Conservation (phyloP, 257 asterid genomes). For the Linderniella brevidens region DNA sequence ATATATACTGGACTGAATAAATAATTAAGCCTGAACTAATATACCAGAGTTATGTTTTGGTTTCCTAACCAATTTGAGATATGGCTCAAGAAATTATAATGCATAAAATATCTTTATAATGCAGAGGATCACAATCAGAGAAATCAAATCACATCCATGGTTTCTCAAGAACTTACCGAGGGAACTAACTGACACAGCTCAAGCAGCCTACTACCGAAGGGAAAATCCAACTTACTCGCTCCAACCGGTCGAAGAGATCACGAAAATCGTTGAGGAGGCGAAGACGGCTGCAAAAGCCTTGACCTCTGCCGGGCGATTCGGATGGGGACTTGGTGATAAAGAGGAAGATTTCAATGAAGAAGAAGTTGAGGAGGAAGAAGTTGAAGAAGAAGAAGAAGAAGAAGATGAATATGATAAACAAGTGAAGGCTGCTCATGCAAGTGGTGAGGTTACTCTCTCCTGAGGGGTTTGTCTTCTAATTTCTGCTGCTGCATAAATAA, state of each 20-base stretch:
- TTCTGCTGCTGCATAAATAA: too few relatives aligned
- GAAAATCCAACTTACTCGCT: constrained; percentile 55
- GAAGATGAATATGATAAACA: constrained; percentile 71
- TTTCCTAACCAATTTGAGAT: too few relatives aligned
- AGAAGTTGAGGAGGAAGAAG: constrained; percentile 33
- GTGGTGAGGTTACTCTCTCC: constrained; percentile 45
- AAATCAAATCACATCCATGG: constrained; percentile 71
- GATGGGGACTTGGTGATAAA: constrained; percentile 62
- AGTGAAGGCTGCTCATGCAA: constrained; percentile 66
- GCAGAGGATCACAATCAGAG: constrained; percentile 54
- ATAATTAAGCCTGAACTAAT: too few relatives aligned
- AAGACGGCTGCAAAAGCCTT: constrained; percentile 44
- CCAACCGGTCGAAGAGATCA: constrained; percentile 54
- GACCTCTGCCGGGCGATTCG: constrained; percentile 44
- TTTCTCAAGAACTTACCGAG: constrained; percentile 68
- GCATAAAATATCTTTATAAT: background rate
- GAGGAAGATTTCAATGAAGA: constrained; percentile 24
- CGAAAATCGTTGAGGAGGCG: constrained; percentile 62
- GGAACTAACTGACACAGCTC: constrained; percentile 60
- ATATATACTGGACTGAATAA: too few relatives aligned
- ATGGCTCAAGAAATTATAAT: background rate
- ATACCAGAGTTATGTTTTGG: too few relatives aligned
- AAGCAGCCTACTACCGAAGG: constrained; percentile 38
- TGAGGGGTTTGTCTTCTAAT: constrained; percentile 6
- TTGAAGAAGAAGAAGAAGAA: constrained; percentile 46